Conservation (phyloP, 1,284 basidiomycete species). For the Malassezia equina region DNA sequence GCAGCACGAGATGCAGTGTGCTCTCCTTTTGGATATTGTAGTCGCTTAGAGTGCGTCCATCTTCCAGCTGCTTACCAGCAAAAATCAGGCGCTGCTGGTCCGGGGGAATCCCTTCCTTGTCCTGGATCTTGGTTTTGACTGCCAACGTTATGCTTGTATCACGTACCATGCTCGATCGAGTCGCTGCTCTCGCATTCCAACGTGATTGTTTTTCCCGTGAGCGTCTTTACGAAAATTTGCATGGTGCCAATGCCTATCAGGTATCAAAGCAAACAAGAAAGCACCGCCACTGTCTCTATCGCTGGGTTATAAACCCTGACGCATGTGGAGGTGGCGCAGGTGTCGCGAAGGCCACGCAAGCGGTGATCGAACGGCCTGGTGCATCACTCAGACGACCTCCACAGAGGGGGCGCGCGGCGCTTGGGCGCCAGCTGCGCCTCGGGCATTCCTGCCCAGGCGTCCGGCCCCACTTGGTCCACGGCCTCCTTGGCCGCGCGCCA, state of each 20-base stretch:
- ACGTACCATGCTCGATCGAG: slow-evolving; percentile 95
- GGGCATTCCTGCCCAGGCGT: slow-evolving; percentile 9
- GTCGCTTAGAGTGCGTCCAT: slow-evolving; percentile 51
- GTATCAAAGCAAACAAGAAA: neutral
- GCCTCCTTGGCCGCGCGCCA: slow-evolving; percentile 1
- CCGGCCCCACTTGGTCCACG: neutral
- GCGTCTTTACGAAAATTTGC: slow-evolving; percentile 46
- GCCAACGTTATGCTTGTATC: slow-evolving; percentile 10
- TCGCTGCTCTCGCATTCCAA: slow-evolving; percentile 56
- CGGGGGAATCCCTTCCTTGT: slow-evolving; percentile 67
- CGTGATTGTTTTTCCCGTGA: slow-evolving; percentile 49
- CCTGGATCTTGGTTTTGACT: slow-evolving; percentile 52
- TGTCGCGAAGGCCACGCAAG: slow-evolving; percentile 14
- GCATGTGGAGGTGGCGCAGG: slow-evolving; percentile 14
- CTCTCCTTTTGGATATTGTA: slow-evolving; percentile 71
- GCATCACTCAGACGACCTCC: neutral
- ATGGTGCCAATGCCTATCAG: slow-evolving; percentile 16
- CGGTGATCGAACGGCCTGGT: slow-evolving; percentile 13
- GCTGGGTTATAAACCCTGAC: neutral
- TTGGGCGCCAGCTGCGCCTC: slow-evolving; percentile 1
- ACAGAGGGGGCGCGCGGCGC: neutral
- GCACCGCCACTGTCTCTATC: neutral
- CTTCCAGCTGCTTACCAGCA: slow-evolving; percentile 83
- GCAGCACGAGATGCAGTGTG: slow-evolving; percentile 44
- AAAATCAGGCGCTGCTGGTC: slow-evolving; percentile 97